Evolutionary conservation across 116 monocot genomes (phyloP).

Genomic region (Dioscorea cayenensis): DNA sequence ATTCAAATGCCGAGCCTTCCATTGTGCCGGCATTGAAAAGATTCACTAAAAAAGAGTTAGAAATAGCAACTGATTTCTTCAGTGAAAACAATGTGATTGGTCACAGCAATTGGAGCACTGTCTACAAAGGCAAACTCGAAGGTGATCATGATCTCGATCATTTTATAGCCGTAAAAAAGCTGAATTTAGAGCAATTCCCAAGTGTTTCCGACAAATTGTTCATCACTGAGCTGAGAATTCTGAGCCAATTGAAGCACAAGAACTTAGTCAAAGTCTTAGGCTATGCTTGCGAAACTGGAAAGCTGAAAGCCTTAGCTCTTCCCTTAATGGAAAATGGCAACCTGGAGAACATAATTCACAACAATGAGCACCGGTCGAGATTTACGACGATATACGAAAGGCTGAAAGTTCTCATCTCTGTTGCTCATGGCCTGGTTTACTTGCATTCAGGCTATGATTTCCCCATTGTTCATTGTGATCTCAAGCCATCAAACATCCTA

Average conservation of each 20-base stretch:
- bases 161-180: slow-evolving; percentile 63
- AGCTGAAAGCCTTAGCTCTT: slow-evolving; percentile 62
- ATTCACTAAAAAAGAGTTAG: slow-evolving; percentile 50
- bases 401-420: slow-evolving; percentile 41
- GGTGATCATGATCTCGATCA: slow-evolving; percentile 12
- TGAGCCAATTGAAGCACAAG: slow-evolving; percentile 67
- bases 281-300: slow-evolving; percentile 62
- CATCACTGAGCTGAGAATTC: slow-evolving; percentile 50
- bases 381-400: slow-evolving; percentile 57
- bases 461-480: slow-evolving; percentile 81
- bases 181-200: slow-evolving; percentile 68
- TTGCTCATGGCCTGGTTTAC: slow-evolving; percentile 69
- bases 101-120: slow-evolving; percentile 66
- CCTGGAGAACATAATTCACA: slow-evolving; percentile 59
- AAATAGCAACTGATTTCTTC: slow-evolving; percentile 54
- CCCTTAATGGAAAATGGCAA: slow-evolving; percentile 77
- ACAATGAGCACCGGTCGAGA: slow-evolving; percentile 15
- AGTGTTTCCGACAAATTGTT: slow-evolving; percentile 59
- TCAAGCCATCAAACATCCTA: slow-evolving; percentile 88
- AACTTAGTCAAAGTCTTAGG: slow-evolving; percentile 75
- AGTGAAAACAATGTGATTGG: slow-evolving; percentile 66
- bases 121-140: slow-evolving; percentile 55
- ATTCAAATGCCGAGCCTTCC: slow-evolving; percentile 6
- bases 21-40: slow-evolving; percentile 40
- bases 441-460: slow-evolving; percentile 75